Percentiles rank a stretch among this genome's conserved stretches.
phyloP scores from a whole-genome alignment of 495 filamentous ascomycete genomes.

The Podospora comata region DNA sequence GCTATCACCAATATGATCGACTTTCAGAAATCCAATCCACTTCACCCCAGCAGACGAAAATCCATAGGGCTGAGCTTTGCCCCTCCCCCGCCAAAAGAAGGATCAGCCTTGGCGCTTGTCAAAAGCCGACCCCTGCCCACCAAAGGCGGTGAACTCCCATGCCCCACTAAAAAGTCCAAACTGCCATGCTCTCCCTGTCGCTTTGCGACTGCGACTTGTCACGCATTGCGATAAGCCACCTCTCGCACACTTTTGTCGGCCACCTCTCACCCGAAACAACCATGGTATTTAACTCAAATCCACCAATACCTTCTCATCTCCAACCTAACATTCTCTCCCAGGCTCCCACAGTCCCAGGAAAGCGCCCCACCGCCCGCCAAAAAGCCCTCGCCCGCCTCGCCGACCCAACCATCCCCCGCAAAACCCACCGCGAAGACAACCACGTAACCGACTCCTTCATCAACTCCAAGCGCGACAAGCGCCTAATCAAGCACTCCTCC shows the following conservation, averaged over 20 bases:
- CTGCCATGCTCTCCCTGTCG: background rate
- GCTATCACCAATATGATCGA: background rate
- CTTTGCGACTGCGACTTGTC: background rate
- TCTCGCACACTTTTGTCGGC: background rate
- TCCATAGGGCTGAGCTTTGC: conserved; percentile 26
- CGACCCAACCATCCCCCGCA: conserved; percentile 37
- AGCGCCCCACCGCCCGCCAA: conserved; percentile 32
- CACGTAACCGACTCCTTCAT: conserved; percentile 47
- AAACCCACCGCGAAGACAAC: conserved; percentile 42
- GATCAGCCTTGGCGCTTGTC: conserved; percentile 11
- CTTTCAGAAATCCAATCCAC: background rate
- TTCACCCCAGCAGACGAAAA: background rate
- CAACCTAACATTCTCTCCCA: conserved; percentile 1
- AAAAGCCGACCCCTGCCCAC: background rate
- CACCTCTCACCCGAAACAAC: background rate
- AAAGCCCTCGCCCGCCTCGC: conserved; percentile 33
- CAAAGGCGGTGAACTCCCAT: conserved; percentile 27
- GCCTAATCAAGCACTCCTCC: conserved; percentile 66
- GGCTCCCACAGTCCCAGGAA: conserved; percentile 34
- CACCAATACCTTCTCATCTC: background rate
- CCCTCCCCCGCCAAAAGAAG: conserved; percentile 20
- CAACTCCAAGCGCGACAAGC: conserved; percentile 74
- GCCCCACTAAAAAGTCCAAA: conserved; percentile 36
- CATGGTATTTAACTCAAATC: conserved; percentile 23
- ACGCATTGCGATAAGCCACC: background rate